These are phyloP conservation scores for Bonia amplexicaulis DNA, from an alignment of 176 grass and related monocot species.

Conservation along the genomic window DNA sequence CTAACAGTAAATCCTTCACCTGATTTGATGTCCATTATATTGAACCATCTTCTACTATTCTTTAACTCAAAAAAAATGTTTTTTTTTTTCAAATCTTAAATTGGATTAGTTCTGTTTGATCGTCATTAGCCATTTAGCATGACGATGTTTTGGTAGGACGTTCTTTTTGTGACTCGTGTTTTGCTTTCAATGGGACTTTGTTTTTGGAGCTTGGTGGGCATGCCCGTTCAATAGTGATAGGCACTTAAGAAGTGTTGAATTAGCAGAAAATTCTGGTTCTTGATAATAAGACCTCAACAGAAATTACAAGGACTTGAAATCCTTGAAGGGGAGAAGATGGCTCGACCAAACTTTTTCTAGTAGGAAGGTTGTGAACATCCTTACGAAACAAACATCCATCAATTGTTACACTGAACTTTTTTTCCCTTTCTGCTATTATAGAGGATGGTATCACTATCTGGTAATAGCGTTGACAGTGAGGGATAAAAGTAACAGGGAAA, in stretches of 20 bases:
- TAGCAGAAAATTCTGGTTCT: slow-evolving; percentile 5
- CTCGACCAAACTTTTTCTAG: neutral
- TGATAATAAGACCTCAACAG: slow-evolving; percentile 19
- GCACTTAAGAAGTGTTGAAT: slow-evolving; percentile 14
- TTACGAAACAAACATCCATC: neutral
- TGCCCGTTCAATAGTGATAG: slow-evolving; percentile 6
- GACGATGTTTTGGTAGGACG: slow-evolving; percentile 27
- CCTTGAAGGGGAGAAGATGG: neutral
- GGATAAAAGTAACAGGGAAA: neutral
- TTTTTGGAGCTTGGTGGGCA: neutral
- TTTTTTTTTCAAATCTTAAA: neutral
- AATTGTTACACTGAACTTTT: neutral
- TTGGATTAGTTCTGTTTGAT: neutral
- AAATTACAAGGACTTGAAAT: slow-evolving; percentile 19
- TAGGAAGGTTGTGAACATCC: neutral
- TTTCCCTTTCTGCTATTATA: neutral
- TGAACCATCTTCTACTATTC: neutral
- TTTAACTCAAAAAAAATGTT: neutral
- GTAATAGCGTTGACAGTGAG: neutral
- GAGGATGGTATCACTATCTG: neutral
- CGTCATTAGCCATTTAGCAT: neutral
- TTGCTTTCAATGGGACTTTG: neutral
- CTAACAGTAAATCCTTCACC: neutral
- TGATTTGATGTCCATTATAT: neutral
- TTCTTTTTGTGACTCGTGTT: neutral